Percentiles rank a stretch among this genome's conserved stretches.
These are phyloP conservation scores for Trichoderma virens DNA, from an alignment of 495 filamentous ascomycete genomes.

Conservation along the genomic window DNA sequence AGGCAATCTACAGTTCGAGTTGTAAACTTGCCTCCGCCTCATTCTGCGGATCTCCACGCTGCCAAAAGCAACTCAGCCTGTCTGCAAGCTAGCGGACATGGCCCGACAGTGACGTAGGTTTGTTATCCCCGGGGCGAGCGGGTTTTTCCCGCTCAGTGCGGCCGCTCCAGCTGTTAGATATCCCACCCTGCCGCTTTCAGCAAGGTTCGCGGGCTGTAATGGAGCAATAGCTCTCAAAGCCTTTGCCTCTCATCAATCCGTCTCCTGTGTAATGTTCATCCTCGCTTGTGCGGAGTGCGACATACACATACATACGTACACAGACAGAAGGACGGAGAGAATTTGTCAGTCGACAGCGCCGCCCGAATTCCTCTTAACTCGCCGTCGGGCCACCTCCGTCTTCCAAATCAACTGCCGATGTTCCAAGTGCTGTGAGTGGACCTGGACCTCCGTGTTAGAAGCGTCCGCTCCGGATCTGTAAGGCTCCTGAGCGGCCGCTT, in stretches of 20 bases:
- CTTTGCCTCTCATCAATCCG: neutral
- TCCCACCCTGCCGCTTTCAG: too few species aligned
- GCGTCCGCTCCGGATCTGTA: neutral
- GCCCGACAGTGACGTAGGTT: too few species aligned
- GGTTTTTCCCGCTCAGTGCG: neutral
- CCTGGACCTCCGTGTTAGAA: neutral
- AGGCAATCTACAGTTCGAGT: neutral
- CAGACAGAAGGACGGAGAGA: neutral
- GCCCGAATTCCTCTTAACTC: neutral
- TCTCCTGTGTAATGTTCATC: neutral
- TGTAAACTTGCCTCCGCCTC: neutral
- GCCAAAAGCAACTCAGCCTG: neutral
- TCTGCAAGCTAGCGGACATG: too few species aligned
- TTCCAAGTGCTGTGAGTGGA: slow-evolving; percentile 6
- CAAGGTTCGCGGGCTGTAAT: too few species aligned
- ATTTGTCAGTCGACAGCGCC: neutral
- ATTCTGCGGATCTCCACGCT: neutral
- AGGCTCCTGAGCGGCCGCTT: neutral
- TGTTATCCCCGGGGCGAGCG: slow-evolving; percentile 5
- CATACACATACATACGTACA: neutral
- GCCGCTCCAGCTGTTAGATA: neutral
- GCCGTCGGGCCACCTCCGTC: neutral
- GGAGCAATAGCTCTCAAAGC: too few species aligned
- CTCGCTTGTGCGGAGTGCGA: neutral
- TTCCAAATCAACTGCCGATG: neutral